These are phyloP conservation scores for Pseudogymnoascus sp. DNA, from an alignment of 2,329 filamentous ascomycete genomes.

Conservation along the genomic window DNA sequence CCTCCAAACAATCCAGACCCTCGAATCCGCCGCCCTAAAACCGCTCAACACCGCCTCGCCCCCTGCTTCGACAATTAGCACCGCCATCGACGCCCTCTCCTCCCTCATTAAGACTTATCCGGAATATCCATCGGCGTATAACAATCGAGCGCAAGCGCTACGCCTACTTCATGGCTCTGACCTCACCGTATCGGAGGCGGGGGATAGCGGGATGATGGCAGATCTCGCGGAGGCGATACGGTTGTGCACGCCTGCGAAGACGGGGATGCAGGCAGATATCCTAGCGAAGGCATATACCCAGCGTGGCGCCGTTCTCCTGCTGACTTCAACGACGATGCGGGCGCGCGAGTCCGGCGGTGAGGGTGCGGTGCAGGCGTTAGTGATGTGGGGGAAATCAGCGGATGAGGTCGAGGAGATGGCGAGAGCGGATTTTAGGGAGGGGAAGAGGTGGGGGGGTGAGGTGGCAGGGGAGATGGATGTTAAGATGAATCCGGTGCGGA, in stretches of 20 bases:
- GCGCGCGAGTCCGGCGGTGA: background rate
- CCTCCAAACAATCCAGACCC: conserved; percentile 47
- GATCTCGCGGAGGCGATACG: conserved; percentile 22
- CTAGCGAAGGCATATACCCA: conserved; percentile 66
- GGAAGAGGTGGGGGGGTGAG: conserved; percentile 57
- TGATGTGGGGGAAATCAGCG: conserved; percentile 35
- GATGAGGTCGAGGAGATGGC: conserved; percentile 55
- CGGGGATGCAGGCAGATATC: conserved; percentile 50
- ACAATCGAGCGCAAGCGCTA: conserved; percentile 65
- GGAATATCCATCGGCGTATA: conserved; percentile 62
- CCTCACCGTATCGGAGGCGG: conserved; percentile 38
- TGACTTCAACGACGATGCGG: conserved; percentile 42
- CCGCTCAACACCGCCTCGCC: conserved; percentile 18
- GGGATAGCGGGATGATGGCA: conserved; percentile 26
- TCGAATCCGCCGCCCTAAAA: conserved; percentile 36
- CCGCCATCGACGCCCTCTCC: conserved; percentile 39
- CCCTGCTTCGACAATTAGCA: conserved; percentile 37
- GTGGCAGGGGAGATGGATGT: conserved; percentile 58
- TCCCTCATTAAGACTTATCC: conserved; percentile 52
- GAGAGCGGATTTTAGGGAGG: conserved; percentile 54
- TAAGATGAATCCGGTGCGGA: conserved; percentile 58
- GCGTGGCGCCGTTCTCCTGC: conserved; percentile 55
- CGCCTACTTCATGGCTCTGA: conserved; percentile 55
- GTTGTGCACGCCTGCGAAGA: conserved; percentile 41
- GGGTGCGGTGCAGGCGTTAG: background rate